Evolutionary conservation across 768 basidiomycete species (phyloP).

Genomic region (Imleria badia): DNA sequence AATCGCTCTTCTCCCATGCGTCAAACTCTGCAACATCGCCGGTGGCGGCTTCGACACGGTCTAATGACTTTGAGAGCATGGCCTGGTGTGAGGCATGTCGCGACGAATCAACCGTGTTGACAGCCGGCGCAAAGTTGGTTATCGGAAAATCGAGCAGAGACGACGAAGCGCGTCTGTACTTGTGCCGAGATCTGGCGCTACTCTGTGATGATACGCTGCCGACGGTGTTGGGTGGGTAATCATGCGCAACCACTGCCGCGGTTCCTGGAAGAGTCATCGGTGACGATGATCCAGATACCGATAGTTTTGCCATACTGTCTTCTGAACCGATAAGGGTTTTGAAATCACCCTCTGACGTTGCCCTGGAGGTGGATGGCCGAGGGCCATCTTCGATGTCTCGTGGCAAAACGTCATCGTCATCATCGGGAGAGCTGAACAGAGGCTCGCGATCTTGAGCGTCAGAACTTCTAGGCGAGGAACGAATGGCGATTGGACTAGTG

Average conservation of each 20-base stretch:
- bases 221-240: conserved; percentile 60
- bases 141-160: conserved; percentile 41
- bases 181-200: conserved; percentile 28
- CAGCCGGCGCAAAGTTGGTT: conserved; percentile 30
- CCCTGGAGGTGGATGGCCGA: conserved; percentile 35
- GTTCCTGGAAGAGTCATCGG: conserved; percentile 11
- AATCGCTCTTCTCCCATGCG: conserved; percentile 50
- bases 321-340: conserved; percentile 21
- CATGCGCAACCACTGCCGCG: conserved; percentile 16
- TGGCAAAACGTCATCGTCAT: conserved; percentile 40
- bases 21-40: conserved; percentile 18
- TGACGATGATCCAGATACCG: conserved; percentile 14
- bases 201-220: conserved; percentile 35
- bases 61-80: not conserved
- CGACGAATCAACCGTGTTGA: conserved; percentile 33
- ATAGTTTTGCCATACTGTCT: conserved; percentile 12
- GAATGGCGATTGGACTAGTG: conserved; percentile 37
- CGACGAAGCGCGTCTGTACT: conserved; percentile 35
- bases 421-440: conserved; percentile 59
- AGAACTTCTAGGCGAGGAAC: conserved; percentile 37
- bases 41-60: not conserved
- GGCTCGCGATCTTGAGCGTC: conserved; percentile 56
- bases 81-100: conserved; percentile 5
- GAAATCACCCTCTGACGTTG: conserved; percentile 27
- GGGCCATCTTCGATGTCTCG: conserved; percentile 50